Percentiles rank a stretch among this genome's conserved stretches.
These are phyloP conservation scores for Podaxis sp. DNA, from an alignment of 768 basidiomycete genomes.

Conservation along the genomic window DNA sequence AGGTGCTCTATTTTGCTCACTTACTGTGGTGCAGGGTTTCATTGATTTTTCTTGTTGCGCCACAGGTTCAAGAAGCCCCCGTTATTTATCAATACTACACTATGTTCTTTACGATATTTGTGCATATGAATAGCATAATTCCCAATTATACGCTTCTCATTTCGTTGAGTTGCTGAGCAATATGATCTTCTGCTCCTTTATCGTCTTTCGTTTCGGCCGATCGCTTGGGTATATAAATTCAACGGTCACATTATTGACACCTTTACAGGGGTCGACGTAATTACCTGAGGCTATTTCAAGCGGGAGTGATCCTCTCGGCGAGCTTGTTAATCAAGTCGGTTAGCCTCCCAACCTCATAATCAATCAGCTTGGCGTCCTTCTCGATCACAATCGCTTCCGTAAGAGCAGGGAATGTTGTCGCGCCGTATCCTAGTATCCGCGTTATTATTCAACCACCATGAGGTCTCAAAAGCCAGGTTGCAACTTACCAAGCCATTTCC, in stretches of 20 bases:
- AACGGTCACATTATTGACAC: neutral
- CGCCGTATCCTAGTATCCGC: slow-evolving; percentile 60
- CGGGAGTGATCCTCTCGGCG: slow-evolving; percentile 31
- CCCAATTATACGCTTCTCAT: no score
- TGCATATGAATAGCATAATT: neutral
- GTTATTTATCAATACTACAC: neutral
- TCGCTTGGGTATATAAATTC: neutral
- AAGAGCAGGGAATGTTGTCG: slow-evolving; percentile 78
- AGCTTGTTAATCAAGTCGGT: slow-evolving; percentile 49
- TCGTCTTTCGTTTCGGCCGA: neutral
- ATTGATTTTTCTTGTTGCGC: neutral
- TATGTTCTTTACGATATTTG: neutral
- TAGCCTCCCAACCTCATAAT: slow-evolving; percentile 58
- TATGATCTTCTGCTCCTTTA: neutral
- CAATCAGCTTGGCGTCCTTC: slow-evolving; percentile 53
- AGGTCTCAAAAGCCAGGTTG: neutral
- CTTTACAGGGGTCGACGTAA: neutral
- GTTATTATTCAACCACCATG: neutral
- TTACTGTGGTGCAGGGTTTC: neutral
- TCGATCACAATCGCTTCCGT: slow-evolving; percentile 75
- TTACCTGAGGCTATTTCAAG: neutral
- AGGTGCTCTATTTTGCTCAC: neutral
- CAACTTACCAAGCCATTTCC: slow-evolving; percentile 72
- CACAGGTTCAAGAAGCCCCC: neutral
- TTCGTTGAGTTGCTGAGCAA: no score